Evolutionary conservation across 768 basidiomycete species (phyloP), one percentile per base, ranked within the genome.

Genomic region (Suillus lakei): DNA sequence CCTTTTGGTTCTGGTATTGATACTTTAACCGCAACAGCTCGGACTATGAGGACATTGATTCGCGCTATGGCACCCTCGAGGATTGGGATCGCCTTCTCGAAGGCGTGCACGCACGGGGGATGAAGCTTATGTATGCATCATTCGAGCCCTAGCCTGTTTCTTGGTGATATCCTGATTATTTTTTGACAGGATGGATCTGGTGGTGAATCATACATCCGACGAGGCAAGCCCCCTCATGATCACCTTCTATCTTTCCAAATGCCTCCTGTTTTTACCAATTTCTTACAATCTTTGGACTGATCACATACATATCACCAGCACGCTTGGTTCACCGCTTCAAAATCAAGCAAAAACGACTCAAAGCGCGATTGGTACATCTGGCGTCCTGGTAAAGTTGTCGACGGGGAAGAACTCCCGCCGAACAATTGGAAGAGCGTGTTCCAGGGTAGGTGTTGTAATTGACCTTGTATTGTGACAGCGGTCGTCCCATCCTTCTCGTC

Each of bases 351-450:
- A 59, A 73, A 78, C 8, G 80, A 84, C 70, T 83, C 87, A 0
- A 91, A 89, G 74, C 84, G 91, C 16, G 85, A 92, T 71, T 92
- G 90, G 89, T 93, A 91, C 75, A 82, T 89, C 66, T 92, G 91
- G 91, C 83, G 86, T 18, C 85, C 88, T 4, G 85, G 88, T 3
- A 82, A 78, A 67, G 85, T 86, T 64, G 77, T 77, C 16, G 74
- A 82, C 4, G 90, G 90, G 1, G 78, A 84, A 54, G 82, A 84
- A 28, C 76, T 79, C 2, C 88, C 89, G 7, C 91, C 91, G 0
- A 91, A 91, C 73, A 92, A 93, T 71, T 92, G 91, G 91, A 81
- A 81, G 68, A 86, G 89, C 0, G 76, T 82, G 21, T 91, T 91
- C 71, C 85, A 89, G 78, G 88, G 89, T 85, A 59, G 5, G 74